Percentiles rank a stretch among this genome's conserved stretches.
Conservation (phyloP, 352 stramenopile genomes). For the Phytophthora pisi region DNA sequence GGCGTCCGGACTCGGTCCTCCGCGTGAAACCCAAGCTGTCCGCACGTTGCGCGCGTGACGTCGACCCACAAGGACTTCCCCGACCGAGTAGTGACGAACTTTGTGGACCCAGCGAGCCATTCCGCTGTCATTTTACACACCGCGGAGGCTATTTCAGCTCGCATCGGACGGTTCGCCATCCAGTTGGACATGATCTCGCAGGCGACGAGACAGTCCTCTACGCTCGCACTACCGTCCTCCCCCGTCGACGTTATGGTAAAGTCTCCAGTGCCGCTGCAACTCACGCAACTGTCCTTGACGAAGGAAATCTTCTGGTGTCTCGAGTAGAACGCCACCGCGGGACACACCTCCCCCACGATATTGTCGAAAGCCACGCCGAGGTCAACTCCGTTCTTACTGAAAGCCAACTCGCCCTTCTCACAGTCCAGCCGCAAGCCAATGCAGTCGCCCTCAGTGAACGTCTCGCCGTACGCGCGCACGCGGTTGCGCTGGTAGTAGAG, state of each 20-base stretch:
- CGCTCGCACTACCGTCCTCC: conserved; percentile 31
- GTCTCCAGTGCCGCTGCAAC: conserved; percentile 8
- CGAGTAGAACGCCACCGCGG: conserved; percentile 94
- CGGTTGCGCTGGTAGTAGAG: conserved; percentile 98
- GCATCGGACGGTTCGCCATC: conserved; percentile 33
- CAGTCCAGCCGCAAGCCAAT: conserved; percentile 88
- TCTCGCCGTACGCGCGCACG: conserved; percentile 86
- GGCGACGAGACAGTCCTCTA: conserved; percentile 64
- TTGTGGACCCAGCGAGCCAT: conserved; percentile 56
- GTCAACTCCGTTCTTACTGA: conserved; percentile 89
- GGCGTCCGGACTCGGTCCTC: conserved; percentile 72
- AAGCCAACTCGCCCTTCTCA: conserved; percentile 84
- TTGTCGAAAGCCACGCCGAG: conserved; percentile 93
- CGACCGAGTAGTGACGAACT: conserved; percentile 66
- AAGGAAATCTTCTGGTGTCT: conserved; percentile 84
- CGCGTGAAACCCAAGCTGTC: conserved; percentile 51
- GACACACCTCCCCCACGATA: conserved; percentile 89
- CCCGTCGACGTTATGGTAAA: conserved; percentile 15
- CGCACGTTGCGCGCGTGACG: conserved; percentile 42
- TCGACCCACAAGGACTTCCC: conserved; percentile 78
- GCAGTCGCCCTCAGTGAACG: conserved; percentile 86
- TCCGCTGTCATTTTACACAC: conserved; percentile 61
- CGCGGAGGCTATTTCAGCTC: conserved; percentile 28
- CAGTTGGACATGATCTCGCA: conserved; percentile 69
- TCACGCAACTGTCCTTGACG: conserved; percentile 31